These are phyloP conservation scores for Aspergillus flavus DNA, from an alignment of 2,329 filamentous ascomycete genomes.

Conservation along the genomic window DNA sequence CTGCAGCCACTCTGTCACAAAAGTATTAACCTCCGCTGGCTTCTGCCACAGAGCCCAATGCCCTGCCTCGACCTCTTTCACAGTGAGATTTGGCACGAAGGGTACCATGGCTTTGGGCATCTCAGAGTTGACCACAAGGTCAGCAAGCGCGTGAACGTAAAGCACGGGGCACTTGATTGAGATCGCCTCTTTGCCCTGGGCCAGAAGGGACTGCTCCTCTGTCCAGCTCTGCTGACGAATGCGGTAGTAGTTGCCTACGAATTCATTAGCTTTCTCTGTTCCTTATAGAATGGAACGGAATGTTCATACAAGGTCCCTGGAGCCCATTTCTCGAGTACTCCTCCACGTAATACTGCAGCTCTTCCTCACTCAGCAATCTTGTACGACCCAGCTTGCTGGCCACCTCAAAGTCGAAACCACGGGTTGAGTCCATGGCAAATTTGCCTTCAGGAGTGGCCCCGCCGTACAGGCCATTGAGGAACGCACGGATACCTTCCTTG, in stretches of 20 bases:
- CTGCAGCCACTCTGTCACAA: slow-evolving; percentile 9
- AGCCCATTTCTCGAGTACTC: slow-evolving; percentile 9
- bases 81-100: slow-evolving; percentile 4
- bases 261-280: not conserved
- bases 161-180: slow-evolving; percentile 4
- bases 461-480: slow-evolving; percentile 11
- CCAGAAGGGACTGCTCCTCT: slow-evolving; percentile 1
- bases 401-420: slow-evolving; percentile 3
- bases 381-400: slow-evolving; percentile 1
- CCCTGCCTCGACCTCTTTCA: slow-evolving; percentile 5
- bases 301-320: slow-evolving; percentile 6
- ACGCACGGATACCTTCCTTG: slow-evolving; percentile 4
- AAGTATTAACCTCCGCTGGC: slow-evolving; percentile 5
- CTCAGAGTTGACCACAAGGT: not conserved
- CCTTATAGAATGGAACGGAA: not conserved
- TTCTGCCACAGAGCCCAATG: slow-evolving; percentile 12
- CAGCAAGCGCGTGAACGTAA: not conserved
- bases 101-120: slow-evolving; percentile 5
- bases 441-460: slow-evolving; percentile 8
- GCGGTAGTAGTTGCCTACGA: slow-evolving; percentile 10
- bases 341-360: slow-evolving; percentile 9
- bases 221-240: slow-evolving; percentile 1
- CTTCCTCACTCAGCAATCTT: slow-evolving; percentile 2
- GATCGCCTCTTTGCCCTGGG: not conserved
- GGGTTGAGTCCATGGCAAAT: slow-evolving; percentile 5